These are phyloP conservation scores for Diaporthe sp. DNA, from an alignment of 2,329 filamentous ascomycete genomes.

Conservation along the genomic window DNA sequence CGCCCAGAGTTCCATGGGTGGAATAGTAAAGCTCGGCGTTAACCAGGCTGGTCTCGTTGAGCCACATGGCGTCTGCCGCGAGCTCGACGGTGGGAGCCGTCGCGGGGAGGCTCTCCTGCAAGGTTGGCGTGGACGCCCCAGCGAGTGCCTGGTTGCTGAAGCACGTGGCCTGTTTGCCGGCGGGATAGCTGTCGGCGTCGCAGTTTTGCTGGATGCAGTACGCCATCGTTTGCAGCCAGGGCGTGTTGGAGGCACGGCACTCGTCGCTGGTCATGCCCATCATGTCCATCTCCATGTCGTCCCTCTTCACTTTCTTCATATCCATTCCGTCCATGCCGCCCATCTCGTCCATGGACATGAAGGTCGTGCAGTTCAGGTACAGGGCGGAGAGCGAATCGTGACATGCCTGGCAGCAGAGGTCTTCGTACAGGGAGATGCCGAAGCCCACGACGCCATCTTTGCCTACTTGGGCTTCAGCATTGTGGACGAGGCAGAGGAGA, in stretches of 20 bases:
- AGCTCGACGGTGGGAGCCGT: slow-evolving; percentile 1
- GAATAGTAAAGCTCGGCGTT: background rate
- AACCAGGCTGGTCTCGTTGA: slow-evolving; percentile 17
- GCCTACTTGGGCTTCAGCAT: background rate
- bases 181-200: background rate
- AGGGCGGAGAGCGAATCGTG: slow-evolving; percentile 18
- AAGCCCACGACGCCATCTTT: slow-evolving; percentile 12
- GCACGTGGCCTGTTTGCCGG: slow-evolving; percentile 1
- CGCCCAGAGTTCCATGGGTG: background rate
- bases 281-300: slow-evolving; percentile 17
- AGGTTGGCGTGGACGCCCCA: background rate
- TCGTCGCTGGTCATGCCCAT: slow-evolving; percentile 10
- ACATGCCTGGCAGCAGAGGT: slow-evolving; percentile 24
- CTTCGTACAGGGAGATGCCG: slow-evolving; percentile 12
- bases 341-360: slow-evolving; percentile 8
- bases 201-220: slow-evolving; percentile 26
- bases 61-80: slow-evolving; percentile 10
- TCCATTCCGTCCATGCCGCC: slow-evolving; percentile 10
- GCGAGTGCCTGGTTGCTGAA: slow-evolving; percentile 11
- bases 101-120: slow-evolving; percentile 2
- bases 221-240: slow-evolving; percentile 18
- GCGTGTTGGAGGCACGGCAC: slow-evolving; percentile 12
- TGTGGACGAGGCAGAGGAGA: background rate
- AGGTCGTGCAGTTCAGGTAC: slow-evolving; percentile 8
- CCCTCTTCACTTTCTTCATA: background rate